Evolutionary conservation across 2,329 filamentous ascomycete species (phyloP), one percentile per base, ranked within the genome.

Genomic region (Alternaria atra): DNA sequence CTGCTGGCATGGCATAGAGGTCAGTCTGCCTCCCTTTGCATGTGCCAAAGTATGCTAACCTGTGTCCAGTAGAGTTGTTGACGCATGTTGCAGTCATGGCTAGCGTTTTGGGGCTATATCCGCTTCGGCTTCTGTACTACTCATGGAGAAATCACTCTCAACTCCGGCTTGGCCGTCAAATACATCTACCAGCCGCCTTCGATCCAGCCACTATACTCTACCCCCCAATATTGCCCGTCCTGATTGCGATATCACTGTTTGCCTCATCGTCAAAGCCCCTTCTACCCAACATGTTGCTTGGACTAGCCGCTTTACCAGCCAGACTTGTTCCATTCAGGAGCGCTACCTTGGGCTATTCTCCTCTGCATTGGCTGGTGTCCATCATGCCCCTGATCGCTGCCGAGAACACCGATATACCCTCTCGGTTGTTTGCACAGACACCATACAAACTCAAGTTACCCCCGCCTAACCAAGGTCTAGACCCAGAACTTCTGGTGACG

Each of bases 141-240:
- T 78, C 74, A 10, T 71, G 68, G 64, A 63, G 55, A 46, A 65
- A 67, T 60, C 58, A 69, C 2, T 74, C 75, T 7, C 65, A 62
- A 20, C 65, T 70, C 35, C 76, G 75, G 34, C 69, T 78, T 52
- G 69, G 79, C 51, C 80, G 75, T 65, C 82, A 83, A 50, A 86
- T 89, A 70, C 84, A 84, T 40, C 82, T 97, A 37, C 93, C 93
- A 0, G 81, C 88, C 4, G 85, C 87, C n/a, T 97, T 97, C 78
- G 94, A 98, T 73, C 94, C 93, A 3, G 94, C 94, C 6, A 92
- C 94, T 10, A 84, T 97, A n/a, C 79, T 97, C 58, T 98, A 97
- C 75, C 94, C 94, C 17, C 86, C 90, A 6, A 80, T 89, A 2
- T 84, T 97, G 30, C 92, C 94, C 1, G 80, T 94, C 15, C 84